Evolutionary conservation across 768 basidiomycete genomes (phyloP).

Genomic region (Udeniomyces megalosporus): DNA sequence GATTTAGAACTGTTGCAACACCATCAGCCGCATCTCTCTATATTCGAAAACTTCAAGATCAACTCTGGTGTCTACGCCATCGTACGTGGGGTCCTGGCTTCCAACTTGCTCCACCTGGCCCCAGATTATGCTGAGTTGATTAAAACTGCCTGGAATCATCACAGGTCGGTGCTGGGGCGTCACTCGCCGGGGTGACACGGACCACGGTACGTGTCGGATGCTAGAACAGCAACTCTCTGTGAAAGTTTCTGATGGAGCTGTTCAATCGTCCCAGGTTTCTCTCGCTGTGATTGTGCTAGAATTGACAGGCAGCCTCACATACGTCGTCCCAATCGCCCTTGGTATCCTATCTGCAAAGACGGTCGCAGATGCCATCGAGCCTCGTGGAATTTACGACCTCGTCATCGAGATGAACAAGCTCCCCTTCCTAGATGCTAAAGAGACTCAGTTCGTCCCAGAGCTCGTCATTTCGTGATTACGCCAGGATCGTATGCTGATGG

Average conservation of each 20-base stretch:
- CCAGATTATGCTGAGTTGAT: too few relatives aligned
- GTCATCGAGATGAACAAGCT: conserved; percentile 83
- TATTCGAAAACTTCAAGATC: conserved; percentile 58
- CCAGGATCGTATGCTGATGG: neutral
- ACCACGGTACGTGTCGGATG: conserved; percentile 31
- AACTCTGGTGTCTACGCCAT: conserved; percentile 47
- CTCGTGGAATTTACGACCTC: conserved; percentile 67
- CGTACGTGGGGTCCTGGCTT: too few relatives aligned
- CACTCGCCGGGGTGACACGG: conserved; percentile 88
- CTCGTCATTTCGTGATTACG: neutral
- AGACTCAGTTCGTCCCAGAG: conserved; percentile 30
- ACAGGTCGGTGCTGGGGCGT: conserved; percentile 65
- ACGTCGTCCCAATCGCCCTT: conserved; percentile 39
- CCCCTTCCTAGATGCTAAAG: conserved; percentile 82
- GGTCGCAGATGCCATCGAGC: conserved; percentile 65
- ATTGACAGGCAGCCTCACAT: conserved; percentile 79
- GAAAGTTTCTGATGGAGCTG: conserved; percentile 14
- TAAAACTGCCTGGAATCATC: too few relatives aligned
- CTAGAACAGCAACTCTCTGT: neutral
- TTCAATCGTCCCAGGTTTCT: conserved; percentile 62
- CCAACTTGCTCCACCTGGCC: too few relatives aligned
- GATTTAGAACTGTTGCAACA: neutral
- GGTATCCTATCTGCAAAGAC: conserved; percentile 73
- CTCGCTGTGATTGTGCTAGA: conserved; percentile 95
- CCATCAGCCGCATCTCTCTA: conserved; percentile 10